phyloP scores from a whole-genome alignment of 345 rosid genomes.

The Eucalyptus dawsonii region DNA sequence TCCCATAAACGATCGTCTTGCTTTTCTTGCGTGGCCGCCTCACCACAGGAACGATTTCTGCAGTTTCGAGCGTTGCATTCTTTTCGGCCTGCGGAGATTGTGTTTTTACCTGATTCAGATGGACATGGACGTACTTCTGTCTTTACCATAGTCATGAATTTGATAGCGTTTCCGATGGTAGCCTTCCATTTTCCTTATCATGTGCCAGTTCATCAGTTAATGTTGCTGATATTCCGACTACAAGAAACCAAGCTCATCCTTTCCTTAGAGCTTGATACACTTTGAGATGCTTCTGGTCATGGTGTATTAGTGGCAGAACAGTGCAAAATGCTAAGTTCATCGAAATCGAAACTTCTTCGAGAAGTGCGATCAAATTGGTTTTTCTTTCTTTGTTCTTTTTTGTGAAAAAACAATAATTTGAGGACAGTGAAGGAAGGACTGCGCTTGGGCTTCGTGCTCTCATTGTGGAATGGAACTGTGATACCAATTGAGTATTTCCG shows the following conservation, averaged over 20 bases:
- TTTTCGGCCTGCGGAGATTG: not conserved
- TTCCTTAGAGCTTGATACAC: not conserved
- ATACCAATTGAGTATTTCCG: not conserved
- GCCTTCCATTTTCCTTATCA: not conserved
- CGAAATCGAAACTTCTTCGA: too few relatives aligned
- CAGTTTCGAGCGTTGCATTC: not conserved
- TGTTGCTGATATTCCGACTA: not conserved
- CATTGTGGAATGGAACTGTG: not conserved
- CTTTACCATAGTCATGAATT: not conserved
- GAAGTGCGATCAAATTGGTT: too few relatives aligned
- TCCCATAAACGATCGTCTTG: not conserved
- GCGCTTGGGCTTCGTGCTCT: not conserved
- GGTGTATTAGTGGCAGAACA: not conserved
- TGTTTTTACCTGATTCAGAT: not conserved
- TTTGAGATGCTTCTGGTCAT: not conserved
- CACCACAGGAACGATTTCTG: not conserved
- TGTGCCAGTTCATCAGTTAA: not conserved
- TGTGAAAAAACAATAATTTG: too few relatives aligned
- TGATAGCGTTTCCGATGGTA: not conserved
- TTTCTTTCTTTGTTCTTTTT: too few relatives aligned
- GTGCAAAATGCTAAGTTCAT: not conserved
- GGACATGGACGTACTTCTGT: not conserved
- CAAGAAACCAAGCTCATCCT: not conserved
- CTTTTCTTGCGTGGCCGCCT: not conserved
- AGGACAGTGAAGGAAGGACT: too few relatives aligned